Percentiles rank a stretch among this genome's conserved stretches.
Conservation (phyloP, 805 yeast genomes). For the Saturnispora zaruensis region DNA sequence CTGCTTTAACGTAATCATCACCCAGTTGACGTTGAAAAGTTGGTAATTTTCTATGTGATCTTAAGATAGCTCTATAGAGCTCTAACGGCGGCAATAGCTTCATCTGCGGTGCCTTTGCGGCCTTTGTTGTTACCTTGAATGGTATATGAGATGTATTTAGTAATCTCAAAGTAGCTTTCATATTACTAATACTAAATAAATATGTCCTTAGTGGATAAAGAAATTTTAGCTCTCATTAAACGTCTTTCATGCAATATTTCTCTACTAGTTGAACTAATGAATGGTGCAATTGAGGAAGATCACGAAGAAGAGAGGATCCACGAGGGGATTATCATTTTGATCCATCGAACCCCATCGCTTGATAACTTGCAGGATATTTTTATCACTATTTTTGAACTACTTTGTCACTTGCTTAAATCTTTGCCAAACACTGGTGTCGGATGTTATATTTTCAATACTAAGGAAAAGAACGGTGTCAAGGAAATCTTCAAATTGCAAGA, state of each 20-base stretch:
- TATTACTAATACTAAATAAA: neutral
- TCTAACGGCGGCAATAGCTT: conserved; percentile 68
- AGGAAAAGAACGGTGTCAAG: conserved; percentile 34
- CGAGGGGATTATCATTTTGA: conserved; percentile 56
- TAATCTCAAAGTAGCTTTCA: neutral
- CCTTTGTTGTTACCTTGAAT: conserved; percentile 25
- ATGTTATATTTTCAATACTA: conserved; percentile 50
- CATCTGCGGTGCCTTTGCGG: conserved; percentile 15
- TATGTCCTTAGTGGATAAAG: neutral
- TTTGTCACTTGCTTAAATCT: conserved; percentile 57
- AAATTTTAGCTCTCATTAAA: neutral
- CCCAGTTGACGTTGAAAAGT: conserved; percentile 69
- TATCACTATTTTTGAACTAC: conserved; percentile 48
- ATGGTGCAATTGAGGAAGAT: neutral
- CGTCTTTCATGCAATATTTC: neutral
- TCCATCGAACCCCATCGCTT: conserved; percentile 47
- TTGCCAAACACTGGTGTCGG: conserved; percentile 70
- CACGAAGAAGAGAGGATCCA: conserved; percentile 37
- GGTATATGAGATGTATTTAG: conserved; percentile 7
- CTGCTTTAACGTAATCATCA: conserved; percentile 81
- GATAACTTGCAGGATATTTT: conserved; percentile 36
- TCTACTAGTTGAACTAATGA: neutral
- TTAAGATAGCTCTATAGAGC: conserved; percentile 68
- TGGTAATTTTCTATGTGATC: conserved; percentile 73
- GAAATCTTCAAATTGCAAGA: conserved; percentile 45